Evolutionary conservation across 176 grass and related monocot genomes (phyloP), one percentile per base, ranked within the genome.

Genomic region (Dactylis glomerata): DNA sequence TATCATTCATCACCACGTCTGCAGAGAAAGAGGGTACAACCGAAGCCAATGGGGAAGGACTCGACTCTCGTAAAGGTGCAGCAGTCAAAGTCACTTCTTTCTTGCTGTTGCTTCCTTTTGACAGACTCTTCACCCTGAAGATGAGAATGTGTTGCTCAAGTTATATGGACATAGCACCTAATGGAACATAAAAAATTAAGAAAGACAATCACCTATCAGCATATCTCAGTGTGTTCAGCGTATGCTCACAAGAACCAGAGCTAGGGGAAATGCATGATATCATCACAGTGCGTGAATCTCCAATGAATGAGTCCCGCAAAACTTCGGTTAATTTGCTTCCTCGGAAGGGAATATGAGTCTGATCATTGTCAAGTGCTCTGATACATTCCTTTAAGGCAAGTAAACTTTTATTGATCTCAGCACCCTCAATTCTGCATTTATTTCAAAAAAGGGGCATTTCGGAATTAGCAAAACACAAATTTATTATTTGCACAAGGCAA

Each of bases 331-430:
- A 56, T 87, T 99, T 99, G 87, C 97, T 99, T 33, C 97, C 97
- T 80, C 97, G 92, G 74, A 99, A 99, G 65, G 97, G 97, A 82
- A 99, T 99, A 88, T 99, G 97, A 82, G 81, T 93, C 70, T 99
- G 93, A 71, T 99, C 97, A 26, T 96, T 99, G 88, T 99, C 97
- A 32, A 99, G 89, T 75, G 97, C 97, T 85, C 97, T 88, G 73
- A 99, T 99, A 82, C 97, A 99, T 86, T 99, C 97, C 42, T 99
- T 99, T 41, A 99, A 88, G 24, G 93, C 97, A 87, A 99, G 90
- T 86, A 99, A 92, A 87, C 97, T 99, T 95, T 99, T 99, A 86
- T 99, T 99, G 67, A 99, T 99, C 88, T 99, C 97, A 63, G 97
- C 97, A 55, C 97, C 97, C 89, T 99, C 97, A 68, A 99, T 99